Base-by-base conservation (phyloP, 768 basidiomycete species). In the Rubroboletus pulcherrimus region DNA sequence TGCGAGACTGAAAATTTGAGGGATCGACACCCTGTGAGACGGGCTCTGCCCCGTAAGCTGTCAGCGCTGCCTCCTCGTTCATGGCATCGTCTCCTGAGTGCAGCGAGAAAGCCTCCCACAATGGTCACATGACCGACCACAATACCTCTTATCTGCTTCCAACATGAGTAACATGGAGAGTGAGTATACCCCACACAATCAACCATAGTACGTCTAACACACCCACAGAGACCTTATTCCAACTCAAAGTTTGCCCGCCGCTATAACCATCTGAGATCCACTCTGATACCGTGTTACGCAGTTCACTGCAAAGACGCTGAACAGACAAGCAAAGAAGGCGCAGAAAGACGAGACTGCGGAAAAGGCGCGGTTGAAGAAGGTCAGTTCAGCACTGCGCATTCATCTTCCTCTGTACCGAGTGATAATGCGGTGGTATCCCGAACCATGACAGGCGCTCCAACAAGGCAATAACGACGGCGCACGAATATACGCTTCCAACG, bases 271-370 rank as follows among this genome's bases (percentile, higher is more conserved):
- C 44, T 45, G 50, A 55, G 53, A 53, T 48, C 53, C 46, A 15
- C 47, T 56, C 62, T 62, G 51, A 62, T 51, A 24, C 45, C 46
- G 29, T 43, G 30, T 26, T 46, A 19, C 47, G 57, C 59, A 99
- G 96, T 98, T 99, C 79, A 99, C 97, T 19, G 94, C 97, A 58
- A 99, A 98, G 83, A 85, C 92, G 35, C 81, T 99, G 21, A 89
- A 81, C 70, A 83, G 91, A 49, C 97, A 99, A 74, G 93, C 97
- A 4, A 95, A 93, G 80, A 98, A 98, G 74, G 95, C 97, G 0
- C 85, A 93, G 73, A 98, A 96, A 68, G 96, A 98, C 69, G 97
- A 99, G 76, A 81, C 79, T 37, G 63, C 81, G 0, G 97, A 99
- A 78, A 97, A 93, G 74, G 61, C 85, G 49, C 87, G 89, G 58